Percentiles rank a stretch among this genome's conserved stretches.
Conservation (phyloP, 2,329 filamentous ascomycete species). For the Metarhizium robertsii region DNA sequence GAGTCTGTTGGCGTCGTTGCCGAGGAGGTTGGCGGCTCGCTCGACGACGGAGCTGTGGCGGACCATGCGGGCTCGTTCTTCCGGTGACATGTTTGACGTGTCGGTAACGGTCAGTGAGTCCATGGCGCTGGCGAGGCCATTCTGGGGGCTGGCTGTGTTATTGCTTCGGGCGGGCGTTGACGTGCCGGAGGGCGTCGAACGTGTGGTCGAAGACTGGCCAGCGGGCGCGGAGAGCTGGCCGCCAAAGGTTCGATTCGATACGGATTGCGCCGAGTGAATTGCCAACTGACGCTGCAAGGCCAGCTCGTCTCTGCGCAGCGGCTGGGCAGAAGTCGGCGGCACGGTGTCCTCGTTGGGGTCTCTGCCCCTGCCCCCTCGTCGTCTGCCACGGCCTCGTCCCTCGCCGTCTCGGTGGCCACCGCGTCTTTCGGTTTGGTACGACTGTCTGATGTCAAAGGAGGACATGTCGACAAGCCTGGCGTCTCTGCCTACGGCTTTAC, state of each 20-base stretch:
- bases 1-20: slow-evolving; percentile 67
- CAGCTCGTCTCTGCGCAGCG: slow-evolving; percentile 74
- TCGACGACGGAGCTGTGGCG: slow-evolving; percentile 81
- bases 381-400: slow-evolving; percentile 27
- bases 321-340: slow-evolving; percentile 67
- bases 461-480: slow-evolving; percentile 81
- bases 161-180: slow-evolving; percentile 11
- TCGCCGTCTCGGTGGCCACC: slow-evolving; percentile 26
- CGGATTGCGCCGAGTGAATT: slow-evolving; percentile 77
- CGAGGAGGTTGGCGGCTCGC: slow-evolving; percentile 71
- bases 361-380: slow-evolving; percentile 51
- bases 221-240: slow-evolving; percentile 57
- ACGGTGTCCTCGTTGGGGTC: slow-evolving; percentile 81
- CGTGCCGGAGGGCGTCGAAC: slow-evolving; percentile 4
- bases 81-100: slow-evolving; percentile 49
- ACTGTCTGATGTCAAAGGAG: slow-evolving; percentile 67
- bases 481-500: slow-evolving; percentile 76
- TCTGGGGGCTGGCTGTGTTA: slow-evolving; percentile 2
- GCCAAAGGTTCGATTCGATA: slow-evolving; percentile 73
- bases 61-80: slow-evolving; percentile 71
- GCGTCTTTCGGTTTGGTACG: slow-evolving; percentile 53
- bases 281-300: slow-evolving; percentile 89
- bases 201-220: slow-evolving; percentile 1
- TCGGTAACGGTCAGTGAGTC: slow-evolving; percentile 43
- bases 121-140: slow-evolving; percentile 26